phyloP scores from a whole-genome alignment of 1,284 basidiomycete species.

The Cystobasidiaceae sp. region DNA sequence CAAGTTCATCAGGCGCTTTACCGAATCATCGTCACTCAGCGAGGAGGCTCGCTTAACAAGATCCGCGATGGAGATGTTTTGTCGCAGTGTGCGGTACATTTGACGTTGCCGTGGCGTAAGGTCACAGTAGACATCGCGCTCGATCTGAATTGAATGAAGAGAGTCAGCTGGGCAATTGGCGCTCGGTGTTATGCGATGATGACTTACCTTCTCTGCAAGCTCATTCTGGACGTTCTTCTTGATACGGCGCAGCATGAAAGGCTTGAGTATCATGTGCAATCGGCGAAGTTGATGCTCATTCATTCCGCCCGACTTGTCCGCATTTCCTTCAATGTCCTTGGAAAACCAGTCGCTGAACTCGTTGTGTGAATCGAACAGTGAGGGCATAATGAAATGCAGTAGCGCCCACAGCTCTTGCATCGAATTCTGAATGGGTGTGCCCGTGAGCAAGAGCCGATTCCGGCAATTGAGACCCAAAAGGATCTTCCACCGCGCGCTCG shows the following conservation, averaged over 20 bases:
- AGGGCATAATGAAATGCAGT: slow-evolving; percentile 99
- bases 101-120: slow-evolving; percentile 86
- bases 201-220: slow-evolving; percentile 88
- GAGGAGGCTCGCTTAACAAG: slow-evolving; percentile 88
- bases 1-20: slow-evolving; percentile 93
- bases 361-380: slow-evolving; percentile 96
- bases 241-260: slow-evolving; percentile 96
- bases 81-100: slow-evolving; percentile 84
- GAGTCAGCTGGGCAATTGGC: background rate
- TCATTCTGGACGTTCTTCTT: slow-evolving; percentile 99
- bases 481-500: slow-evolving; percentile 97
- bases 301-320: slow-evolving; percentile 75
- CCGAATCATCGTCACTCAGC: slow-evolving; percentile 76
- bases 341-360: slow-evolving; percentile 99
- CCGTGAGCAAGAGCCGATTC: slow-evolving; percentile 89
- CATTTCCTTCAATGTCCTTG: slow-evolving; percentile 93
- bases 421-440: slow-evolving; percentile 98
- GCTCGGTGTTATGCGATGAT: slow-evolving; percentile 17
- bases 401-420: slow-evolving; percentile 99
- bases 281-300: slow-evolving; percentile 94
- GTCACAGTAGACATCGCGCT: slow-evolving; percentile 92
- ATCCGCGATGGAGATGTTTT: slow-evolving; percentile 91
- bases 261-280: slow-evolving; percentile 98
- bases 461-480: slow-evolving; percentile 92
- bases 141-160: slow-evolving; percentile 60